Evolutionary conservation across 768 basidiomycete genomes (phyloP).

Genomic region (Suillus cothurnatus): DNA sequence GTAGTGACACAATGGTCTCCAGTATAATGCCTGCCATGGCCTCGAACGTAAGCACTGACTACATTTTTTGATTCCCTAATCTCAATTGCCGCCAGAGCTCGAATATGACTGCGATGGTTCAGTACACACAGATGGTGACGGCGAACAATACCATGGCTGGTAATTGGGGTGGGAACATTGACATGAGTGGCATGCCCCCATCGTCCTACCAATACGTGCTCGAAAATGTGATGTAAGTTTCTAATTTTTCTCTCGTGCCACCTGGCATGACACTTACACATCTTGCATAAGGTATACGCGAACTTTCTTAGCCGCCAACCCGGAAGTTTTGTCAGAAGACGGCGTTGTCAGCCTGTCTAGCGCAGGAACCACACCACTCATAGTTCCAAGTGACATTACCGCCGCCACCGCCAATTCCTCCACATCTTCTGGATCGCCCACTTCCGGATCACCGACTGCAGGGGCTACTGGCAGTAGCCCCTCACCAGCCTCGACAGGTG

Average conservation of each 20-base stretch:
- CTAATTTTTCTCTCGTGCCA: neutral
- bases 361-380: slow-evolving; percentile 47
- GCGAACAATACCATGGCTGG: slow-evolving; percentile 48
- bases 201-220: slow-evolving; percentile 53
- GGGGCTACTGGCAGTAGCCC: slow-evolving; percentile 16
- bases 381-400: slow-evolving; percentile 62
- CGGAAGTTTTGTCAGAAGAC: slow-evolving; percentile 50
- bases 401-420: slow-evolving; percentile 38
- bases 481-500: slow-evolving; percentile 32
- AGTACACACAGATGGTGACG: slow-evolving; percentile 52
- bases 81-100: slow-evolving; percentile 43
- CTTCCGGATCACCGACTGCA: slow-evolving; percentile 22
- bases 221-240: slow-evolving; percentile 54
- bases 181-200: slow-evolving; percentile 53
- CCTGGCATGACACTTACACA: slow-evolving; percentile 8
- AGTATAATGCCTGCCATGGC: slow-evolving; percentile 53
- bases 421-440: slow-evolving; percentile 21
- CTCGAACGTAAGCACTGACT: slow-evolving; percentile 40
- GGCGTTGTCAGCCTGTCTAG: slow-evolving; percentile 53
- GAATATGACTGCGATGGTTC: slow-evolving; percentile 54
- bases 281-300: slow-evolving; percentile 37
- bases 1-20: slow-evolving; percentile 47
- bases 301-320: slow-evolving; percentile 48
- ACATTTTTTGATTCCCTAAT: slow-evolving; percentile 3
- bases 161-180: slow-evolving; percentile 65